Percentiles rank a stretch among this genome's conserved stretches.
Conservation (phyloP, 1,139 yeast genomes). For the Suhomyces maxii region DNA sequence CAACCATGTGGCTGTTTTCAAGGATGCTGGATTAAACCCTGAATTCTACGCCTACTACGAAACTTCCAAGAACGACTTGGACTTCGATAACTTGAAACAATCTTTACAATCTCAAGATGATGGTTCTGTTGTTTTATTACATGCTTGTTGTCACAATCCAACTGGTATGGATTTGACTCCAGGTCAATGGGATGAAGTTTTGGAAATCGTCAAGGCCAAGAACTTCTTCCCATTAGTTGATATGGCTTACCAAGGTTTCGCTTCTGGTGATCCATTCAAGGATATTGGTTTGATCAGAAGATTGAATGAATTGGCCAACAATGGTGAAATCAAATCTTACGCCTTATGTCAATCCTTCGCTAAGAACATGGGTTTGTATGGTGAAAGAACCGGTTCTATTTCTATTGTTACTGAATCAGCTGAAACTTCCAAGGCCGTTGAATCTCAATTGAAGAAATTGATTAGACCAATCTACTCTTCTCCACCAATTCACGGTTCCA, state of each 20-base stretch:
- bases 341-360: slow-evolving; percentile 90
- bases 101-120: slow-evolving; percentile 43
- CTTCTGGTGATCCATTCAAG: slow-evolving; percentile 62
- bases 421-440: slow-evolving; percentile 49
- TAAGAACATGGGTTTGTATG: slow-evolving; percentile 95
- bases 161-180: slow-evolving; percentile 87
- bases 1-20: slow-evolving; percentile 61
- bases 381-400: slow-evolving; percentile 93
- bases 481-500: slow-evolving; percentile 93
- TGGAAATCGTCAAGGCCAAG: slow-evolving; percentile 55
- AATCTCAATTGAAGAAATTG: slow-evolving; percentile 76
- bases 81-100: slow-evolving; percentile 50
- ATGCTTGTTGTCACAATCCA: slow-evolving; percentile 97
- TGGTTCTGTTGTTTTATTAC: slow-evolving; percentile 71
- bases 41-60: slow-evolving; percentile 55
- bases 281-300: slow-evolving; percentile 53
- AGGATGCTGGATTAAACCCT: slow-evolving; percentile 48
- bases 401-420: slow-evolving; percentile 57
- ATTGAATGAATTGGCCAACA: slow-evolving; percentile 49
- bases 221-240: slow-evolving; percentile 76
- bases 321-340: slow-evolving; percentile 51
- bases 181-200: slow-evolving; percentile 77
- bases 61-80: slow-evolving; percentile 51
- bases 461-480: slow-evolving; percentile 89
- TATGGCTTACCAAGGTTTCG: slow-evolving; percentile 93